Evolutionary conservation across 2,329 filamentous ascomycete species (phyloP), one percentile per base, ranked within the genome.

Genomic region (Cladosporium oxysporum): DNA sequence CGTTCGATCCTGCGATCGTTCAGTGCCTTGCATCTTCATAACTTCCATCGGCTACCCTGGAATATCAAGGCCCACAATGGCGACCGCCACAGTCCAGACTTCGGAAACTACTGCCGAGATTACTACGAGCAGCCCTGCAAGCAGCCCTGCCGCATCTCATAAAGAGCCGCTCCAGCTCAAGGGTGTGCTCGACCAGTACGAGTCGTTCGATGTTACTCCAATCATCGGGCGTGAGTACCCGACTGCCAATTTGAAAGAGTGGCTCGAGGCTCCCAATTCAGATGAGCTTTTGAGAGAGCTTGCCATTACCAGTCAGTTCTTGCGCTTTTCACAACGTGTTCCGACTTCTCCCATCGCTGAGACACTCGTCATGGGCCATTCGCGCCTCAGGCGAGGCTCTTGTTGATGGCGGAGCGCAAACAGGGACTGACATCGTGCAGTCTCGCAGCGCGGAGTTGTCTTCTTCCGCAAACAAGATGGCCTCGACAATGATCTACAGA

Each of bases 361-460:
- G 18, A 26, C 44, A 8, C 21, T 35, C 41, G 33, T 59, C 35
- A 41, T 10, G 28, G 52, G 52, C 11, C 18, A 10, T 31, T 33
- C 52, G 52, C 52, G 7, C n/a, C 31, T 31, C 28, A 55, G 52
- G 14, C 57, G 57, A 28, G 41, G 57, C n/a, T 61, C 52, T 37
- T 58, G 52, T 31, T 65, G 49, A 65, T 57, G n/a, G n/a, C 12
- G 18, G 26, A 55, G 21, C 26, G 18, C 49, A 16, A 49, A 29
- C 44, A 35, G 44, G n/a, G 35, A 55, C 47, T 64, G 52, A 67
- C 37, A 14, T 26, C 3, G 16, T 21, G 33, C 60, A 90, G 88
- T 91, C 69, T 90, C 88, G 1, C 84, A 87, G 67, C 85, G 89
- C 0, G 88, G 88, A 11, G 89, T 91, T 3, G 88, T 91, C 35